Evolutionary conservation across 2,329 filamentous ascomycete species (phyloP).

Genomic region (Epichloe typhina): DNA sequence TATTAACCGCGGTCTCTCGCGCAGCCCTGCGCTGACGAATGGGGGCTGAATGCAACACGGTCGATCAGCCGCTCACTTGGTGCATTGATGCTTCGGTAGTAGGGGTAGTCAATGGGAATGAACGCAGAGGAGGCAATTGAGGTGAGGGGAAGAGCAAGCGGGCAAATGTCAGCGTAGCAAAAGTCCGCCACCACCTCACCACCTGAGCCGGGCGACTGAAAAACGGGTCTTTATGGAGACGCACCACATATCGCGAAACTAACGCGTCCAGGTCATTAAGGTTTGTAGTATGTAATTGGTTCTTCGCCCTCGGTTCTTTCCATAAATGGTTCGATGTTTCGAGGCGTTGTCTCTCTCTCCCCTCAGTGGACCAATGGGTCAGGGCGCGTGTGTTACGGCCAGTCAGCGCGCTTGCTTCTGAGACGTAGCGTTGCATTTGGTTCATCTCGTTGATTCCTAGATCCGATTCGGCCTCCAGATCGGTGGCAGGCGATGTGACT

Average conservation of each 20-base stretch:
- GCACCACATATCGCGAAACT: conserved; percentile 1
- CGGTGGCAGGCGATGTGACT: not conserved
- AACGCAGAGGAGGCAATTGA: no score
- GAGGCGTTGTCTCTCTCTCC: no score
- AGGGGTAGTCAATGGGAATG: no score
- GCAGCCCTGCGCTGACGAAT: no score
- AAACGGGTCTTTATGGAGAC: not conserved
- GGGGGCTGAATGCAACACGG: no score
- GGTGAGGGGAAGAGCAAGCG: no score
- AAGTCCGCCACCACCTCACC: not conserved
- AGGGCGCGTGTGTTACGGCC: no score
- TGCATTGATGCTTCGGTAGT: no score
- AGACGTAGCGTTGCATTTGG: not conserved
- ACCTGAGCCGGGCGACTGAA: not conserved
- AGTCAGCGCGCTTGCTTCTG: no score
- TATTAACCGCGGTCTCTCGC: no score
- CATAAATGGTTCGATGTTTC: not conserved
- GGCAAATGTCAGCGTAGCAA: not conserved
- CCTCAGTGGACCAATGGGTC: no score
- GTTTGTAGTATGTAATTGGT: not conserved
- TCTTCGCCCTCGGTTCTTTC: not conserved
- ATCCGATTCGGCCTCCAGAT: not conserved
- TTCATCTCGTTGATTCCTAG: not conserved
- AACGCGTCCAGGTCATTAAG: conserved; percentile 1
- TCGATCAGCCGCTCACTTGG: no score